Conservation (phyloP, 805 yeast species). For the Barnettozyma siamensis region DNA sequence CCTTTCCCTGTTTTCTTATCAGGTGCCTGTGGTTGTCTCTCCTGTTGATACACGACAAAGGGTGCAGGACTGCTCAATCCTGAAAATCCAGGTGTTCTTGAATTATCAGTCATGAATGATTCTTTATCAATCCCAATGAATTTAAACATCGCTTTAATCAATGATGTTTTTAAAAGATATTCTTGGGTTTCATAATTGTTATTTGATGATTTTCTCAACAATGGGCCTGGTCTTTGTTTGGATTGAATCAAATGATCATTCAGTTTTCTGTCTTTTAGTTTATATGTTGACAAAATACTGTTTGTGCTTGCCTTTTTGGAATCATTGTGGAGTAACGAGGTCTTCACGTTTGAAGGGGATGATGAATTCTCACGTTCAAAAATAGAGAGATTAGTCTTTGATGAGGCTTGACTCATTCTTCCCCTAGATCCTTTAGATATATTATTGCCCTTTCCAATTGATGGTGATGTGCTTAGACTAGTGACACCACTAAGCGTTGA, state of each 20-base stretch:
- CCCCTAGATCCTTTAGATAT: neutral
- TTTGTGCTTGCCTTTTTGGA: conserved; percentile 69
- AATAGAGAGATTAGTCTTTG: neutral
- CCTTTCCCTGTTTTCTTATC: neutral
- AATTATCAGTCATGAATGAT: conserved; percentile 19
- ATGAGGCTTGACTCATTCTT: neutral
- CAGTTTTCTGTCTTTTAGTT: conserved; percentile 37
- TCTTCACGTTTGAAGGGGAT: neutral
- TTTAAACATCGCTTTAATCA: conserved; percentile 66
- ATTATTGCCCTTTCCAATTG: conserved; percentile 4
- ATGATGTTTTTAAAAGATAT: conserved; percentile 51
- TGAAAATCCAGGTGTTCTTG: conserved; percentile 16
- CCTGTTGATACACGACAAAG: conserved; percentile 9
- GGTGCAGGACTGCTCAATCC: conserved; percentile 18
- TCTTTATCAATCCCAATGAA: conserved; percentile 56
- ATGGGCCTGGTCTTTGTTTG: neutral
- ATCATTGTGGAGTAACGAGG: no score
- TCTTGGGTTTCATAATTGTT: conserved; percentile 43
- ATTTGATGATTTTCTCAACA: conserved; percentile 10
- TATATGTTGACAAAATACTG: conserved; percentile 76
- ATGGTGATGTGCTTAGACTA: conserved; percentile 9
- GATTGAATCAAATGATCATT: neutral
- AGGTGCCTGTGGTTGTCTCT: neutral
- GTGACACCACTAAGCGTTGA: neutral
- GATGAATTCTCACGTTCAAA: conserved; percentile 1